phyloP scores from a whole-genome alignment of 2,329 filamentous ascomycete species.

The Cercospora citrullina region DNA sequence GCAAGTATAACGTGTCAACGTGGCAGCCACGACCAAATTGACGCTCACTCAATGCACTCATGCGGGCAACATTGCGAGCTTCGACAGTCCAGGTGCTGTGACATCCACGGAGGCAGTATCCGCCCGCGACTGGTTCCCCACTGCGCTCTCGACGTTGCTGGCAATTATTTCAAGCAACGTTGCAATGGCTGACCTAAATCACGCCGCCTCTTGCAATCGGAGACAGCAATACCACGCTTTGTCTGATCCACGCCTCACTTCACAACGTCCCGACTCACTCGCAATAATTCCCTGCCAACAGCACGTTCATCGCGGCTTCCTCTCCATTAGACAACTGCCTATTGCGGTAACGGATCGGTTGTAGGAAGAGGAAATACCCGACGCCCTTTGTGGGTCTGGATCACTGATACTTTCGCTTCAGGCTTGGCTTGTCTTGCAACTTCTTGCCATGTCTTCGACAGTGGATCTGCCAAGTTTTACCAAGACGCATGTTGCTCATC shows the following conservation, averaged over 20 bases:
- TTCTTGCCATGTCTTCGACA: constrained; percentile 2
- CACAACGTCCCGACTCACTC: too few relatives aligned
- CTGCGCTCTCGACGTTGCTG: too few relatives aligned
- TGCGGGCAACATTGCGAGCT: background rate
- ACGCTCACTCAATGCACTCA: background rate
- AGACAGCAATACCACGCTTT: background rate
- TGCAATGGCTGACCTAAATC: background rate
- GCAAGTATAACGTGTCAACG: background rate
- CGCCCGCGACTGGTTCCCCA: background rate
- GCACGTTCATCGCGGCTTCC: background rate
- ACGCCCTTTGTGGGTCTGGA: background rate
- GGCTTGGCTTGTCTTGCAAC: background rate
- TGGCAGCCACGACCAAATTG: background rate
- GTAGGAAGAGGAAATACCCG: background rate
- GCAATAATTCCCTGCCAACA: background rate
- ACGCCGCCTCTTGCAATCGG: background rate
- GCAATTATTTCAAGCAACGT: too few relatives aligned
- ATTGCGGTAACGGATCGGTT: background rate
- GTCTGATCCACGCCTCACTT: background rate
- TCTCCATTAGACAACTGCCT: background rate
- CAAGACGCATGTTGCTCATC: background rate
- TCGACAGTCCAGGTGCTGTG: background rate
- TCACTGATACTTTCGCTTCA: background rate
- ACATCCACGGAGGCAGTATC: background rate
- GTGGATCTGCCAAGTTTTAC: constrained; percentile 1